These are phyloP conservation scores for Rhazya stricta DNA, from an alignment of 257 asterid species.

Conservation along the genomic window DNA sequence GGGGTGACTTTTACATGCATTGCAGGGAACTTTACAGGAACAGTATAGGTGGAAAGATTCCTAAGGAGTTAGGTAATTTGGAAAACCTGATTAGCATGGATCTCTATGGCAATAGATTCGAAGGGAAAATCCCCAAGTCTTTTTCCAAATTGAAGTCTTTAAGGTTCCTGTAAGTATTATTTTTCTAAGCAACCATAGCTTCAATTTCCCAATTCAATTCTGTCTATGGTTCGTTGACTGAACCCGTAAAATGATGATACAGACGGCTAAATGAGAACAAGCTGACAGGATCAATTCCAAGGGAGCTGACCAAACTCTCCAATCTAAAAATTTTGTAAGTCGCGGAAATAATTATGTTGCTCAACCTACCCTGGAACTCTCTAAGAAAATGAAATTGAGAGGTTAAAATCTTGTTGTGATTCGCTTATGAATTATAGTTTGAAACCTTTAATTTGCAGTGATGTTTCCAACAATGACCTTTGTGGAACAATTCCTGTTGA, in stretches of 20 bases:
- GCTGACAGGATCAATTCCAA: constrained; percentile 76
- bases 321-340: constrained; percentile 77
- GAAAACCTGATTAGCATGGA: constrained; percentile 74
- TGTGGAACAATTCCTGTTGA: constrained; percentile 92
- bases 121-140: constrained; percentile 62
- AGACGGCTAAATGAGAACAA: constrained; percentile 74
- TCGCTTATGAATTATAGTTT: constrained; percentile 7
- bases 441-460: constrained; percentile 47
- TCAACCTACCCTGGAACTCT: neutral
- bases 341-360: neutral
- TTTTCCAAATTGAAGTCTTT: constrained; percentile 66
- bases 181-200: neutral
- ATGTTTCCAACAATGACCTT: constrained; percentile 67
- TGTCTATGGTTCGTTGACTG: neutral
- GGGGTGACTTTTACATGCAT: constrained; percentile 15
- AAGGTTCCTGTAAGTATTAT: constrained; percentile 62
- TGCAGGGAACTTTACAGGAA: constrained; percentile 78
- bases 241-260: constrained; percentile 13
- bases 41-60: constrained; percentile 57
- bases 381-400: neutral
- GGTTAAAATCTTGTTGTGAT: neutral
- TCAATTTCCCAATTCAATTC: neutral
- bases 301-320: constrained; percentile 71
- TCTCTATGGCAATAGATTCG: constrained; percentile 59
- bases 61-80: constrained; percentile 68